These are phyloP conservation scores for Neonectria magnoliae DNA, from an alignment of 2,329 filamentous ascomycete species.

Conservation along the genomic window DNA sequence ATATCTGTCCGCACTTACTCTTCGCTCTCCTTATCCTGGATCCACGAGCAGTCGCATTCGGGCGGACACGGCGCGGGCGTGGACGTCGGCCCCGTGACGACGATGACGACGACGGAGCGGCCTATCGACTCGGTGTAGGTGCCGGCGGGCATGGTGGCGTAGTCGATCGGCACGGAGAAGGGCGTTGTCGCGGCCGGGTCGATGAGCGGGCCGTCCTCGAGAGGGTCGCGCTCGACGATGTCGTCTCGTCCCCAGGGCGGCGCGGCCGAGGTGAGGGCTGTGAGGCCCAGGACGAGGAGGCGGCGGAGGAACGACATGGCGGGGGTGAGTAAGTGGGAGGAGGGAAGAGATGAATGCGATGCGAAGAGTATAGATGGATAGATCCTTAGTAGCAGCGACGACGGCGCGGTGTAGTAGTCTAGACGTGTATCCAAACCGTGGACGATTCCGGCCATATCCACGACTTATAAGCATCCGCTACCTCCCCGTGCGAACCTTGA, in stretches of 20 bases:
- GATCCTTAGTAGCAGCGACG: background rate
- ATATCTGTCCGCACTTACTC: slow-evolving; percentile 27
- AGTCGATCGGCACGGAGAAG: slow-evolving; percentile 25
- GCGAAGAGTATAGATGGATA: background rate
- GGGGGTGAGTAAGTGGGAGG: background rate
- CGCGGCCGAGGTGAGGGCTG: background rate
- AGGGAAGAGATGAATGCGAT: background rate
- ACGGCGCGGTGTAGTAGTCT: background rate
- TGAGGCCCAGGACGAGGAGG: slow-evolving; percentile 10
- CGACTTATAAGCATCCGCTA: background rate
- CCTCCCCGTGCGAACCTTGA: background rate
- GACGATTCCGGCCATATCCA: background rate
- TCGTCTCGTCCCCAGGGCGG: background rate
- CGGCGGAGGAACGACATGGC: slow-evolving; percentile 5
- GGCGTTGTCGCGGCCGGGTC: background rate
- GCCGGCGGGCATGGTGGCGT: slow-evolving; percentile 39
- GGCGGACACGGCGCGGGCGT: slow-evolving; percentile 24
- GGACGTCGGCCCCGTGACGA: slow-evolving; percentile 20
- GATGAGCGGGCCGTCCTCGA: background rate
- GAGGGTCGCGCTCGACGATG: background rate
- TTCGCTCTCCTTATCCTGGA: slow-evolving; percentile 40
- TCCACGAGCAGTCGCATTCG: slow-evolving; percentile 42
- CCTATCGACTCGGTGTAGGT: slow-evolving; percentile 38
- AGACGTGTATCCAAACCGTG: background rate
- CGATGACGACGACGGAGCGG: slow-evolving; percentile 32